These are phyloP conservation scores for Saksenaea oblongispora DNA, from an alignment of 371 early-diverging fungal species.

Conservation along the genomic window DNA sequence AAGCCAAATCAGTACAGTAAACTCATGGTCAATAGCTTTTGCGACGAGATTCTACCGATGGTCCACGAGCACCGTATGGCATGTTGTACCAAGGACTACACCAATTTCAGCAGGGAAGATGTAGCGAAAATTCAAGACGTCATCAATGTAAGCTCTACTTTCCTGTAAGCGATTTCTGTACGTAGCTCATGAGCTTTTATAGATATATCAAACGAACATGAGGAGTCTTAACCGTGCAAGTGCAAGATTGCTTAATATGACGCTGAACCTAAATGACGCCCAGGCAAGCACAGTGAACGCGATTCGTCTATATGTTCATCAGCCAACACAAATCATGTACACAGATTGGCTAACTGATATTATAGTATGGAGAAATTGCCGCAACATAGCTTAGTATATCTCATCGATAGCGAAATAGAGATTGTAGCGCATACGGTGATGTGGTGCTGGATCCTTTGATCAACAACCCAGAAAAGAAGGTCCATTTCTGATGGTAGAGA, in stretches of 20 bases:
- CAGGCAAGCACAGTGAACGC: neutral
- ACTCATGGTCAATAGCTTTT: too few species aligned
- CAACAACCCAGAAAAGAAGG: neutral
- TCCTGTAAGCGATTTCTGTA: neutral
- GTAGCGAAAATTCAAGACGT: neutral
- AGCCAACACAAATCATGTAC: neutral
- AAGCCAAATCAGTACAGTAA: too few species aligned
- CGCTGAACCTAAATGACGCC: neutral
- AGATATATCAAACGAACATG: neutral
- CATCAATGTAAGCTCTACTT: neutral
- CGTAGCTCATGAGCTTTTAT: neutral
- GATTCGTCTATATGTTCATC: neutral
- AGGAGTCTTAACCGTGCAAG: neutral
- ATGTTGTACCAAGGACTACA: too few species aligned
- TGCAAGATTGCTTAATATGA: constrained; percentile 1
- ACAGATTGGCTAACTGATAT: neutral
- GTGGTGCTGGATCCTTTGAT: constrained; percentile 1
- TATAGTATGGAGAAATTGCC: neutral
- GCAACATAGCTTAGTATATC: neutral
- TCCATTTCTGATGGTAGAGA: constrained; percentile 7
- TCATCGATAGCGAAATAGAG: neutral
- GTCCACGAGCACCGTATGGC: too few species aligned
- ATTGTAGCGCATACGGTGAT: constrained; percentile 4
- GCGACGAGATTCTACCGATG: too few species aligned
- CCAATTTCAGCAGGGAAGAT: neutral